These are phyloP conservation scores for Echinochloa phyllopogon DNA, from an alignment of 176 grass and related monocot species.

Conservation along the genomic window DNA sequence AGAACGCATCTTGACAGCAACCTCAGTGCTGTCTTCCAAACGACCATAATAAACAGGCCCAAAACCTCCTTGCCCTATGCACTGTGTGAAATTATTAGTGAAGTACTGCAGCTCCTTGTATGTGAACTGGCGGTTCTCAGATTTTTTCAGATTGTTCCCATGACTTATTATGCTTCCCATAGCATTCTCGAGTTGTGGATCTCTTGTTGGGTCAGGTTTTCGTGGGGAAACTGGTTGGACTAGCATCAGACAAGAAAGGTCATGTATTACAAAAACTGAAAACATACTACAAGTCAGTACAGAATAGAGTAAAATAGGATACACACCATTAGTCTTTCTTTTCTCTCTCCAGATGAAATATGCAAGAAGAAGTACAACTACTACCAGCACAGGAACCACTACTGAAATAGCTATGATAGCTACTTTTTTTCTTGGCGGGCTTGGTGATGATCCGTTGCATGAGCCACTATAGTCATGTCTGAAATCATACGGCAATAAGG, in stretches of 20 bases:
- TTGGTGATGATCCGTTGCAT: neutral
- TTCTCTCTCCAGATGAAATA: neutral
- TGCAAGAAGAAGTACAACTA: neutral
- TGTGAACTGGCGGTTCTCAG: slow-evolving; percentile 40
- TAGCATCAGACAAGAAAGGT: neutral
- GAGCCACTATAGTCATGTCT: neutral
- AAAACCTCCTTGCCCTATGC: slow-evolving; percentile 52
- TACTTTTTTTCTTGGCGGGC: no score
- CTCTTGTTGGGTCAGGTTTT: neutral
- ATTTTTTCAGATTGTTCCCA: neutral
- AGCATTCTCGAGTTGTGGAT: neutral
- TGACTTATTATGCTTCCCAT: neutral
- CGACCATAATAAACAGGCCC: slow-evolving; percentile 44
- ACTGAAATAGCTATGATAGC: slow-evolving; percentile 10
- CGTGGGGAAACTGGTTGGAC: neutral
- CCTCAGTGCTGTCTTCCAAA: slow-evolving; percentile 28
- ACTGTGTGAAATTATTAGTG: slow-evolving; percentile 33
- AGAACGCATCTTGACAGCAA: slow-evolving; percentile 54
- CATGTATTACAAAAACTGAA: neutral
- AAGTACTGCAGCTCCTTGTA: slow-evolving; percentile 41
- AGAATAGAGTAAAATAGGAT: neutral
- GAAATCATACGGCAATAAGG: neutral
- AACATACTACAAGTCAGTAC: neutral
- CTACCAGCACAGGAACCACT: slow-evolving; percentile 2
- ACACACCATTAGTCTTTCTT: slow-evolving; percentile 1